A percentile compares a stretch with the other conserved stretches of the same genome.
These are phyloP conservation scores for Sporodiniella umbellata DNA, from an alignment of 371 early-diverging fungal species.

Conservation along the genomic window DNA sequence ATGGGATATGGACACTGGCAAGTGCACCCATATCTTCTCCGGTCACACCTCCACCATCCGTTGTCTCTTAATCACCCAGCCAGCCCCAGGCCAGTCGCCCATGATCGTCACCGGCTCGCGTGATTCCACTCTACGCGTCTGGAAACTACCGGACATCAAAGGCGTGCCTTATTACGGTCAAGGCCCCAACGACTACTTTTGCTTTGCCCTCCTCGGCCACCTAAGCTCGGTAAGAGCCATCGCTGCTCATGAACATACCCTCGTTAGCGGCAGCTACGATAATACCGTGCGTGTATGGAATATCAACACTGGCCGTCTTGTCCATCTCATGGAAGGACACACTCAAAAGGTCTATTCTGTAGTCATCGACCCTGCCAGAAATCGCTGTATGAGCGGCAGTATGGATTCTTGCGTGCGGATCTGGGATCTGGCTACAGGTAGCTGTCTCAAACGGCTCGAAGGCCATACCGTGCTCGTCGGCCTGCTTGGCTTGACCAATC, in stretches of 20 bases:
- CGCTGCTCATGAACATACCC: constrained; percentile 74
- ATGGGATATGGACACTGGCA: constrained; percentile 92
- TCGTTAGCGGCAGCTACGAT: constrained; percentile 96
- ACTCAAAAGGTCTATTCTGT: constrained; percentile 90
- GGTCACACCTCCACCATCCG: constrained; percentile 97
- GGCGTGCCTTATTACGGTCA: constrained; percentile 11
- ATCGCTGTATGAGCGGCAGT: constrained; percentile 86
- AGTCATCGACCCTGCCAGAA: constrained; percentile 71
- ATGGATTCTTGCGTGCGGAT: constrained; percentile 93
- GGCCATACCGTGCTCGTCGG: constrained; percentile 95
- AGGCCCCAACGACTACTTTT: constrained; percentile 53
- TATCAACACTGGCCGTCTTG: constrained; percentile 60
- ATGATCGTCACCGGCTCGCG: constrained; percentile 96
- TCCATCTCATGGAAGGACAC: constrained; percentile 81
- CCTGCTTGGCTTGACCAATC: constrained; percentile 77
- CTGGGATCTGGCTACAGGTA: constrained; percentile 88
- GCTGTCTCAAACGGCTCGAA: constrained; percentile 54
- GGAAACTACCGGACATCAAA: constrained; percentile 77
- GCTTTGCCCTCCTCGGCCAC: constrained; percentile 82
- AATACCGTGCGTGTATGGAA: constrained; percentile 93
- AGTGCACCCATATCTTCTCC: constrained; percentile 82
- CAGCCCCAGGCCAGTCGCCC: constrained; percentile 48
- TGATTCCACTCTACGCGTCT: constrained; percentile 93
- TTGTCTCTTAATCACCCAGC: constrained; percentile 85
- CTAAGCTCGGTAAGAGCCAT: constrained; percentile 89